Conservation (phyloP, 371 early-diverging fungal genomes). For the Hamiltosporidium tvaerminnensis region DNA sequence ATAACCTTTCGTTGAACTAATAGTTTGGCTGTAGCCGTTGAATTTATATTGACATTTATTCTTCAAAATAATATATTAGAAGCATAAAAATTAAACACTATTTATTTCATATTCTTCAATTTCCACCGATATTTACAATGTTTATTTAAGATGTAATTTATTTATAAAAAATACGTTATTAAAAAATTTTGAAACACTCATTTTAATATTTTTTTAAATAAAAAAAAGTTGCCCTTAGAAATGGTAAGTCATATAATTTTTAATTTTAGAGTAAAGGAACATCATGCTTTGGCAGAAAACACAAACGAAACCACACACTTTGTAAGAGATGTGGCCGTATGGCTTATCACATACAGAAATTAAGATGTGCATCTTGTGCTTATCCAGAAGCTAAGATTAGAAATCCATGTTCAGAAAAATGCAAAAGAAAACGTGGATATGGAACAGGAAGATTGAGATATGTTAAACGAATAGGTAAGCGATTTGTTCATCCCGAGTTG, state of each 20-base stretch:
- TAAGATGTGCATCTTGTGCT: constrained; percentile 91
- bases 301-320: constrained; percentile 91
- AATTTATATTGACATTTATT: too few relatives aligned
- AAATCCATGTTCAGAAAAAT: constrained; percentile 75
- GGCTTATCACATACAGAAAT: constrained; percentile 96
- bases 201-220: neutral
- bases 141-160: too few relatives aligned
- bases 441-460: constrained; percentile 93
- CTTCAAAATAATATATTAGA: too few relatives aligned
- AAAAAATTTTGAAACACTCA: too few relatives aligned
- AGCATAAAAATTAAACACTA: too few relatives aligned
- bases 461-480: constrained; percentile 55
- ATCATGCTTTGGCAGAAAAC: constrained; percentile 93
- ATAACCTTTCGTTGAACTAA: too few relatives aligned
- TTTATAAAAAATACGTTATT: too few relatives aligned
- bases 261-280: constrained; percentile 60
- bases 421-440: constrained; percentile 81
- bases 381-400: constrained; percentile 92
- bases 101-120: too few relatives aligned
- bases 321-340: constrained; percentile 92
- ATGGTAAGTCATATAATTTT: constrained; percentile 60
- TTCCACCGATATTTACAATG: too few relatives aligned
- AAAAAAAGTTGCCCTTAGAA: constrained; percentile 3
- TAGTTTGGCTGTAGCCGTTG: too few relatives aligned
- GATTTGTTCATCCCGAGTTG: neutral